Evolutionary conservation across 2,329 filamentous ascomycete species (phyloP).

Genomic region (Colletotrichum sp.): DNA sequence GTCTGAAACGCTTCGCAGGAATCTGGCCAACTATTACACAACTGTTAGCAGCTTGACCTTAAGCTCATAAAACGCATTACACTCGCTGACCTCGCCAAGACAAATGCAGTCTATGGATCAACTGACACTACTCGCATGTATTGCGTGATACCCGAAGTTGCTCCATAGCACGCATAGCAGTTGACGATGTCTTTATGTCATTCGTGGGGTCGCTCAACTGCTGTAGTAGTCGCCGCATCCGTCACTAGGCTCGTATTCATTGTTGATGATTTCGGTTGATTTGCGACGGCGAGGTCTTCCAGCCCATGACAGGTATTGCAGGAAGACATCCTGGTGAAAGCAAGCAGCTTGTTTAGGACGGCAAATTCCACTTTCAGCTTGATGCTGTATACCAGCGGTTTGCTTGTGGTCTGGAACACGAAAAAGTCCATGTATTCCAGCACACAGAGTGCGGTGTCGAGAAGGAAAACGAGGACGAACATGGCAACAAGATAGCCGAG

Average conservation of each 20-base stretch:
- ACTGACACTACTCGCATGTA: neutral
- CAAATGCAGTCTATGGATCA: neutral
- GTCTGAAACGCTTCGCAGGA: neutral
- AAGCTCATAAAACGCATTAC: neutral
- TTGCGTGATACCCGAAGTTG: neutral
- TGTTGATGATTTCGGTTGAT: neutral
- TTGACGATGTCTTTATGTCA: neutral
- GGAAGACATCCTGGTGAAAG: neutral
- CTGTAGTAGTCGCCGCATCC: neutral
- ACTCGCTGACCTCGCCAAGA: neutral
- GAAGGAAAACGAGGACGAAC: slow-evolving; percentile 41
- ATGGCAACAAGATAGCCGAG: slow-evolving; percentile 43
- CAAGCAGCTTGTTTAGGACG: slow-evolving; percentile 44
- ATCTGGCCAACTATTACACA: neutral
- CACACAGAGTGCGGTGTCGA: slow-evolving; percentile 42
- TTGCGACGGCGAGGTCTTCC: neutral
- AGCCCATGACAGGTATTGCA: neutral
- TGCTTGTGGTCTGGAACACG: slow-evolving; percentile 22
- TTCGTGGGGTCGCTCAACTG: neutral
- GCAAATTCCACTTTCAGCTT: slow-evolving; percentile 50
- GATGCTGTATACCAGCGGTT: slow-evolving; percentile 16
- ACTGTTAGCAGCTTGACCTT: neutral
- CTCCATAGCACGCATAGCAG: neutral
- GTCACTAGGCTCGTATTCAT: neutral
- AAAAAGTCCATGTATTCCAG: slow-evolving; percentile 43